Conservation (phyloP, 495 filamentous ascomycete genomes). For the Terfezia boudieri region DNA sequence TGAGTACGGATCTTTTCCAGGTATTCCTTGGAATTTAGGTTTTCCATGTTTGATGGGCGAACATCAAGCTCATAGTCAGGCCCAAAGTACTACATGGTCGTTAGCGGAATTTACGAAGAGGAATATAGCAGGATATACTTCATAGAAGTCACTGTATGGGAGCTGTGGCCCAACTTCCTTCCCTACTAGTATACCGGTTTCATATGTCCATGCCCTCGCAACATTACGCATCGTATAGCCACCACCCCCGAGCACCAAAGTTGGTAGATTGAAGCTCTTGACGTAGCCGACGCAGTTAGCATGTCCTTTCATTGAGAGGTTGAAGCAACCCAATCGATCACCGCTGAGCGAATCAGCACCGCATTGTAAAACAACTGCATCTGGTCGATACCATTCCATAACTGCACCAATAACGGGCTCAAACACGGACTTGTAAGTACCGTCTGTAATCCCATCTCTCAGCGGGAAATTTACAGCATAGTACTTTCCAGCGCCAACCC, state of each 20-base stretch:
- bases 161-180: constrained; percentile 55
- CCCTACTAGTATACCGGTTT: constrained; percentile 77
- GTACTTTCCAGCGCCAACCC: constrained; percentile 78
- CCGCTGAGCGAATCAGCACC: constrained; percentile 89
- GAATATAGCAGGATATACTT: constrained; percentile 32
- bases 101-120: constrained; percentile 2
- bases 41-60: constrained; percentile 94
- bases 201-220: constrained; percentile 88
- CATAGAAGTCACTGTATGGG: constrained; percentile 98
- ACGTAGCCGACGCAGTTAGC: constrained; percentile 95
- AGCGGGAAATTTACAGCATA: constrained; percentile 96
- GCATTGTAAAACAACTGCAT: constrained; percentile 91
- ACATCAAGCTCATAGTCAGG: constrained; percentile 94
- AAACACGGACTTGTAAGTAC: constrained; percentile 81
- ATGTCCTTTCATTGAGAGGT: constrained; percentile 90
- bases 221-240: constrained; percentile 99
- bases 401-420: constrained; percentile 81
- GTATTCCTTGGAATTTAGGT: constrained; percentile 85
- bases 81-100: constrained; percentile 61
- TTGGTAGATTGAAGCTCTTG: constrained; percentile 76
- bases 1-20: constrained; percentile 84
- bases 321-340: constrained; percentile 91
- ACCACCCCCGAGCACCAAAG: constrained; percentile 78
- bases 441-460: constrained; percentile 90
- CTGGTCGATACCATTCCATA: constrained; percentile 89